Conservation (phyloP, 257 asterid species). For the Scutellaria baicalensis region DNA sequence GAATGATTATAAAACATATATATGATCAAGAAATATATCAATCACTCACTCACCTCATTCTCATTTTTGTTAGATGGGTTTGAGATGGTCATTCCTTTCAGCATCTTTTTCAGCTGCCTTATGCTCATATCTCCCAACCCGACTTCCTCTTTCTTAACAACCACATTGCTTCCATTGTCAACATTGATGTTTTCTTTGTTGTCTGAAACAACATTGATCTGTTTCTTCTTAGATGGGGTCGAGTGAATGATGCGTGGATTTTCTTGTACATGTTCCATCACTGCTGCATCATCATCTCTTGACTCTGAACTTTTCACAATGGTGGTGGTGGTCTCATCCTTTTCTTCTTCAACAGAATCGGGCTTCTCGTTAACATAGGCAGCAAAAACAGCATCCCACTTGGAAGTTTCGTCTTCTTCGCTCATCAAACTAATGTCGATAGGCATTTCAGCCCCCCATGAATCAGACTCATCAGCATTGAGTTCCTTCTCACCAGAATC, state of each 20-base stretch:
- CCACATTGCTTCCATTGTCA: constrained; percentile 20
- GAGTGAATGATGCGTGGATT: no score
- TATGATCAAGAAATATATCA: no score
- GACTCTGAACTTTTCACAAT: no score
- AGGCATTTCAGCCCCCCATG: neutral
- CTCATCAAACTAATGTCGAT: neutral
- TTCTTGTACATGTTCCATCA: no score
- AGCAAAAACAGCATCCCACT: neutral
- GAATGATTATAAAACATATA: no score
- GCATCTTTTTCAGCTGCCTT: constrained; percentile 31
- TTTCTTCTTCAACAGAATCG: neutral
- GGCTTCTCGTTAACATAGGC: neutral
- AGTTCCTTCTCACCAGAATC: neutral
- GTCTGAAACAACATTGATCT: constrained; percentile 17
- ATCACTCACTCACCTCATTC: constrained; percentile 4
- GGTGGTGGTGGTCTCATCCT: neutral
- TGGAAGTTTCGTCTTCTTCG: neutral
- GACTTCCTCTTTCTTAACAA: constrained; percentile 16
- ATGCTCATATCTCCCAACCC: constrained; percentile 25
- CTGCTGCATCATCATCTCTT: no score
- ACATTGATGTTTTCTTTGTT: constrained; percentile 46
- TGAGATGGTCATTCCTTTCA: constrained; percentile 24
- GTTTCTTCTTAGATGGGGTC: neutral
- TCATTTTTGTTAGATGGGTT: constrained; percentile 6
- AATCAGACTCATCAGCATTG: neutral